phyloP scores from a whole-genome alignment of 2,329 filamentous ascomycete species.

The Fusarium sarcochroum region DNA sequence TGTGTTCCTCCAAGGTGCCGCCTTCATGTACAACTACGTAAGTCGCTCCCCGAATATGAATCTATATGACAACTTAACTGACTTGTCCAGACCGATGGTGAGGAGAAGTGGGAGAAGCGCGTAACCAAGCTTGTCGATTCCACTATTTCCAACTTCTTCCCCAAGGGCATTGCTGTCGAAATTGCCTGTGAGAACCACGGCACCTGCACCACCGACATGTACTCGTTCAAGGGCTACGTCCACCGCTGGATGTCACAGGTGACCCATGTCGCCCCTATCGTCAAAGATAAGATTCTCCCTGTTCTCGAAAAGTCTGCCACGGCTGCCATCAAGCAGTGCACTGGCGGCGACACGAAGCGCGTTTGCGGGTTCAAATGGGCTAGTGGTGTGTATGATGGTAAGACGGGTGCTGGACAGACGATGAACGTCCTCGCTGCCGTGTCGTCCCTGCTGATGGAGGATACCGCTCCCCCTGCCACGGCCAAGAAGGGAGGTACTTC shows the following conservation, averaged over 20 bases:
- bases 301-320: conserved; percentile 66
- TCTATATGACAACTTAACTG: conserved; percentile 1
- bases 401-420: conserved; percentile 70
- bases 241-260: conserved; percentile 69
- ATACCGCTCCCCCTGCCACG: conserved; percentile 59
- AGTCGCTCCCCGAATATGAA: conserved; percentile 34
- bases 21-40: conserved; percentile 74
- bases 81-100: conserved; percentile 60
- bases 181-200: conserved; percentile 68
- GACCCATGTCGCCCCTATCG: conserved; percentile 68
- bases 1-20: conserved; percentile 69
- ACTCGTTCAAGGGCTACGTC: conserved; percentile 74
- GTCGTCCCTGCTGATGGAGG: conserved; percentile 63
- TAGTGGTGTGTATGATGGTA: conserved; percentile 65
- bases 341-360: conserved; percentile 62
- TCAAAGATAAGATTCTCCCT: conserved; percentile 63
- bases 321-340: conserved; percentile 70
- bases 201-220: conserved; percentile 74
- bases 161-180: conserved; percentile 70
- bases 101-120: conserved; percentile 65
- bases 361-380: conserved; percentile 71
- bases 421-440: conserved; percentile 72
- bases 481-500: conserved; percentile 67
- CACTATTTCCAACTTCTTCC: conserved; percentile 65
- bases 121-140: conserved; percentile 58